Evolutionary conservation across 1,284 basidiomycete species (phyloP).

Genomic region (Sporisorium reilianum): DNA sequence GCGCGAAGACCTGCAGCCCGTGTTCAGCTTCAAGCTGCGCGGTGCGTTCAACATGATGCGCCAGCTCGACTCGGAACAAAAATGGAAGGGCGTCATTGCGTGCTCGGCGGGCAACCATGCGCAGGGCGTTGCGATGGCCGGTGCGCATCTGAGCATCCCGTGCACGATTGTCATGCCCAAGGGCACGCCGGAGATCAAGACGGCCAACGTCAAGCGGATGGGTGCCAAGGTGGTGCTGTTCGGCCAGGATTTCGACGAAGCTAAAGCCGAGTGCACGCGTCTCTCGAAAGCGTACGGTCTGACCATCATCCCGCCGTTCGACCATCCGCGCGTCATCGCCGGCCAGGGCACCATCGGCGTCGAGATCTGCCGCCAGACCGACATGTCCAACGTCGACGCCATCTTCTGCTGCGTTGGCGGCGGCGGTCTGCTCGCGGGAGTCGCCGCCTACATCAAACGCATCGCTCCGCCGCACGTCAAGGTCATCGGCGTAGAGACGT

Average conservation of each 20-base stretch:
- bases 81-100: constrained; percentile 97
- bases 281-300: constrained; percentile 82
- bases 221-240: constrained; percentile 94
- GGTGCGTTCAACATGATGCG: constrained; percentile 99
- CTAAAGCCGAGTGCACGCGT: constrained; percentile 91
- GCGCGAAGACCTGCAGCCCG: constrained; percentile 92
- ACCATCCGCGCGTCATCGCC: constrained; percentile 95
- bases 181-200: constrained; percentile 95
- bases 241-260: constrained; percentile 94
- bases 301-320: constrained; percentile 95
- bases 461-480: constrained; percentile 87
- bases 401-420: constrained; percentile 94
- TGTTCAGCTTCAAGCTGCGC: constrained; percentile 93
- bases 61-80: constrained; percentile 84
- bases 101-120: constrained; percentile 99
- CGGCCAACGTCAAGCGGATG: constrained; percentile 88
- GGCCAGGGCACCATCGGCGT: constrained; percentile 96
- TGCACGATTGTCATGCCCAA: constrained; percentile 99
- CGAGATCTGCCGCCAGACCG: constrained; percentile 76
- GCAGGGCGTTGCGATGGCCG: constrained; percentile 96
- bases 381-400: constrained; percentile 75
- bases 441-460: constrained; percentile 91
- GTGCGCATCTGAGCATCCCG: constrained; percentile 84
- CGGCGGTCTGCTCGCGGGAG: constrained; percentile 89
- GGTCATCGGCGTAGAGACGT: constrained; percentile 92